Evolutionary conservation across 495 filamentous ascomycete genomes (phyloP), one percentile per base, ranked within the genome.

Genomic region (Xylaria flabelliformis): DNA sequence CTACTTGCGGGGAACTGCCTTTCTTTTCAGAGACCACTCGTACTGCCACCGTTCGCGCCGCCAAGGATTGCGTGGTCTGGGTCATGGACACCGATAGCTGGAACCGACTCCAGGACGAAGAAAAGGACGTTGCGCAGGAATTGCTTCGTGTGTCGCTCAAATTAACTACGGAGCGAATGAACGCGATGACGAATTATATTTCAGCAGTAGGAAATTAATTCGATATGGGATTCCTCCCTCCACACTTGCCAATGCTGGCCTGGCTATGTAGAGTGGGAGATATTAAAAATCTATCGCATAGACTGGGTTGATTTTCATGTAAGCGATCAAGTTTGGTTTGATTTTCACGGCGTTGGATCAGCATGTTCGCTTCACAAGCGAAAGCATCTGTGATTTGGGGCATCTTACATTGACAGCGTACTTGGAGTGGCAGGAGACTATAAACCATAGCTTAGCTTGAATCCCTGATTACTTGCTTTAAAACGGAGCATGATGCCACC

Each of bases 1-100:
- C 95, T 32, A 97, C 96, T 12, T 98, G 95, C 77, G 96, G 96
- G 34, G 96, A 99, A 81, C 81, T 98, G 66, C 96, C 96, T 0
- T 99, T 99, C 84, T 99, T 99, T 81, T 92, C 91, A 19, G 92
- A 94, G 76, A 97, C 94, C 0, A 87, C 89, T 36, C 87, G 96
- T 48, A 98, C 94, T 7, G 93, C 93, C 21, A 97, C 93, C 1
- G 94, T 97, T 32, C 85, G 89, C 67, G 91, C 92, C 0, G 95
- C 98, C 76, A 89, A 91, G 61, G 89, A 95, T 73, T 91, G 90
- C 69, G 90, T 95, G 17, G 89, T 91, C 17, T 99, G 96, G 96
- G 82, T 91, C 74, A 84, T 99, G 83, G 90, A 89, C 64, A 81
- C 80, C 65, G 85, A 88, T 73, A 84, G 85, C 42, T 99, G 94